A percentile compares a stretch with the other conserved stretches of the same genome.
phyloP scores from a whole-genome alignment of 495 filamentous ascomycete genomes.

The Aspergillus haitiensis region DNA sequence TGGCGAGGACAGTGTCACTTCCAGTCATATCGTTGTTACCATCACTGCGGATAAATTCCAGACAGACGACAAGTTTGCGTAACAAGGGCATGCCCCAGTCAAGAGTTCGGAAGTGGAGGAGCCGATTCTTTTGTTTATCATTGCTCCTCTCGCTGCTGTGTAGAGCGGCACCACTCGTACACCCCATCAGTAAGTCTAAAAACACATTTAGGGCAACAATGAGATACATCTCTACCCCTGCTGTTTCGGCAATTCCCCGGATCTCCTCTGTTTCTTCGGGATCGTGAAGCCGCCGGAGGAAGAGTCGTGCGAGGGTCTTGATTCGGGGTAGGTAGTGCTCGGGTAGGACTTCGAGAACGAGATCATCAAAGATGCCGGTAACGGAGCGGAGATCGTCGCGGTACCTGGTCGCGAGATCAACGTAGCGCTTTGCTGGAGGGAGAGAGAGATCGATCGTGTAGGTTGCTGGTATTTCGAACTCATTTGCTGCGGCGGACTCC shows the following conservation, averaged over 20 bases:
- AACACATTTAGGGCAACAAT: conserved; percentile 62
- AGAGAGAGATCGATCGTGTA: conserved; percentile 61
- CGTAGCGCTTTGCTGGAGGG: conserved; percentile 56
- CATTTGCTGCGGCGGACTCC: background rate
- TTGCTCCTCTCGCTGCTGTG: conserved; percentile 23
- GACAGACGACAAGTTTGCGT: conserved; percentile 54
- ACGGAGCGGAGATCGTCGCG: conserved; percentile 41
- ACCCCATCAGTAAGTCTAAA: conserved; percentile 65
- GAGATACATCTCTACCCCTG: conserved; percentile 57
- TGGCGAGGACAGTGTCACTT: conserved; percentile 48
- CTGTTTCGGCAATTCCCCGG: conserved; percentile 53
- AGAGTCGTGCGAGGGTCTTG: conserved; percentile 40
- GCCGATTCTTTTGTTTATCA: conserved; percentile 31
- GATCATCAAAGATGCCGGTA: conserved; percentile 50
- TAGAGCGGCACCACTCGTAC: conserved; percentile 58
- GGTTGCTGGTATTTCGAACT: conserved; percentile 29
- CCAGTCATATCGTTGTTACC: conserved; percentile 14
- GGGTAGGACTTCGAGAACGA: conserved; percentile 31
- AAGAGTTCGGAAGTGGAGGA: conserved; percentile 63
- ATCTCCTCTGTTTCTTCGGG: conserved; percentile 63
- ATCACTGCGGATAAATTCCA: conserved; percentile 52
- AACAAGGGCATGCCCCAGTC: conserved; percentile 68
- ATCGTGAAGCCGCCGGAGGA: conserved; percentile 51
- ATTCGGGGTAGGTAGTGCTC: conserved; percentile 30
- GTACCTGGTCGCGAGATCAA: conserved; percentile 47